These are phyloP conservation scores for Didymella glomerata DNA, from an alignment of 2,329 filamentous ascomycete genomes.

Conservation along the genomic window DNA sequence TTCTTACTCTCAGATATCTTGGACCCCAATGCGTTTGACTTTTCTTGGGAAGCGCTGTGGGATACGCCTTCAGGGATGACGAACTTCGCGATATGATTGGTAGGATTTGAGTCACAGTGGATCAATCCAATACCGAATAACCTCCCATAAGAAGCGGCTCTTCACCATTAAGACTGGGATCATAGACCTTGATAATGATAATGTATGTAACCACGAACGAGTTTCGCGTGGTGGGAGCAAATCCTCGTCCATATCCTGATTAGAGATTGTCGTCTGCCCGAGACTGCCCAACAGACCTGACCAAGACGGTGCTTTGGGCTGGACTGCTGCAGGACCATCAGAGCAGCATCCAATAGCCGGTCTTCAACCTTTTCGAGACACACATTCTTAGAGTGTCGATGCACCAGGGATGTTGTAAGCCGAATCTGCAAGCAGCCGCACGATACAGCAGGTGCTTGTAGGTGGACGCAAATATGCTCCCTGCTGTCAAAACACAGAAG, in stretches of 20 bases:
- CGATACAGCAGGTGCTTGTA: too few relatives aligned
- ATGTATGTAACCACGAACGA: neutral
- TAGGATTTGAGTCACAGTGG: neutral
- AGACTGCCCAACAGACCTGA: neutral
- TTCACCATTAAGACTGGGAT: neutral
- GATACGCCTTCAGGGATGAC: slow-evolving; percentile 48
- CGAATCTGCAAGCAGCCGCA: too few relatives aligned
- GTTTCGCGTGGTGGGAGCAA: too few relatives aligned
- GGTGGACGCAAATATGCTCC: too few relatives aligned
- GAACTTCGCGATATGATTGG: slow-evolving; percentile 36
- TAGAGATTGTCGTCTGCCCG: neutral
- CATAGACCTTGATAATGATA: neutral
- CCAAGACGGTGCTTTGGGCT: too few relatives aligned
- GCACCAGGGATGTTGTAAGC: too few relatives aligned
- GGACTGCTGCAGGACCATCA: too few relatives aligned
- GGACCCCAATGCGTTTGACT: slow-evolving; percentile 48
- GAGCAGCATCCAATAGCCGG: too few relatives aligned
- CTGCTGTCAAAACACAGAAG: too few relatives aligned
- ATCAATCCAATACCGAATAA: neutral
- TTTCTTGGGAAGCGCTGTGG: slow-evolving; percentile 50
- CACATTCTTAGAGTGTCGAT: too few relatives aligned
- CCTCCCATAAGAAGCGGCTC: neutral
- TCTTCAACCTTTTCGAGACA: too few relatives aligned
- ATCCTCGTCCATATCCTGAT: neutral
- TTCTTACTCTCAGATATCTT: slow-evolving; percentile 45